Evolutionary conservation across 495 filamentous ascomycete species (phyloP).

Genomic region (Penicillium ochrochloron): DNA sequence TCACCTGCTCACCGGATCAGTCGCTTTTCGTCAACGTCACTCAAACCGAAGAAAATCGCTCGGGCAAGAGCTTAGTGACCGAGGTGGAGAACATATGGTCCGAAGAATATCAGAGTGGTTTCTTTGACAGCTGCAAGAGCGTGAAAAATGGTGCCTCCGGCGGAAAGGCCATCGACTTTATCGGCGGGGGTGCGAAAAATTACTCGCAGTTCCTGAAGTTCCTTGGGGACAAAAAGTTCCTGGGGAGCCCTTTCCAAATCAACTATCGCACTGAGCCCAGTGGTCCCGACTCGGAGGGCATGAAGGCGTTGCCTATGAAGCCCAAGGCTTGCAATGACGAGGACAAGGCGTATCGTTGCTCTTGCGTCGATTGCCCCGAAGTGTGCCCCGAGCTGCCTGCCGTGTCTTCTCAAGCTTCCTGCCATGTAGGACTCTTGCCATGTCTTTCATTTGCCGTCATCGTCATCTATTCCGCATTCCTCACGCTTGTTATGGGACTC

Average conservation of each 20-base stretch:
- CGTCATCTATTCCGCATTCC: slow-evolving; percentile 76
- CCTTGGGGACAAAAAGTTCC: slow-evolving; percentile 85
- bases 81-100: slow-evolving; percentile 92
- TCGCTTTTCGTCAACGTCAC: slow-evolving; percentile 96
- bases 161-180: slow-evolving; percentile 88
- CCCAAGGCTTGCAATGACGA: slow-evolving; percentile 87
- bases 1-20: slow-evolving; percentile 96
- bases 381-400: slow-evolving; percentile 82
- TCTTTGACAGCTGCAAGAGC: slow-evolving; percentile 97
- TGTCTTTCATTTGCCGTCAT: slow-evolving; percentile 93
- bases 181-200: slow-evolving; percentile 93
- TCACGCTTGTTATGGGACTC: slow-evolving; percentile 68
- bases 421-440: slow-evolving; percentile 82
- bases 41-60: slow-evolving; percentile 63
- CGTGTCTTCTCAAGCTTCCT: slow-evolving; percentile 66
- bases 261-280: slow-evolving; percentile 74
- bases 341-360: slow-evolving; percentile 82
- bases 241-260: slow-evolving; percentile 95
- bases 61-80: slow-evolving; percentile 74
- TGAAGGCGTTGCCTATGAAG: slow-evolving; percentile 66
- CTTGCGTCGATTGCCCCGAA: slow-evolving; percentile 88
- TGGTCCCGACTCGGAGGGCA: slow-evolving; percentile 56
- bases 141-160: slow-evolving; percentile 96
- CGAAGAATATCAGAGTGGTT: slow-evolving; percentile 81
- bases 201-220: slow-evolving; percentile 85